Evolutionary conservation across 176 grass and related monocot genomes (phyloP).

Genomic region (Hsuehochloa calcarea): DNA sequence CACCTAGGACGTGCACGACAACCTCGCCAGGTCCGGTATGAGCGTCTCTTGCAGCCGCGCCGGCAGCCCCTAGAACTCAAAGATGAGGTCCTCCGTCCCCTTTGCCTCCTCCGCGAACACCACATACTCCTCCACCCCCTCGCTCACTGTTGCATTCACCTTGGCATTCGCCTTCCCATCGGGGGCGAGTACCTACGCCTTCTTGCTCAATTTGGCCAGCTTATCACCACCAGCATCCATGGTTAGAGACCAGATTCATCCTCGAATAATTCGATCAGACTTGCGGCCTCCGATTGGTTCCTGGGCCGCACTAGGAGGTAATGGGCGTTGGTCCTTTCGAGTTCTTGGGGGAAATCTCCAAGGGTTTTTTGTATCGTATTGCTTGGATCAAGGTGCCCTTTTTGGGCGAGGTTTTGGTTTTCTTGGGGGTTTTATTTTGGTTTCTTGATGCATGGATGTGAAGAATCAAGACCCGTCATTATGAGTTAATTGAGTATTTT

Average conservation of each 20-base stretch:
- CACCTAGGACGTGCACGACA: conserved; percentile 67
- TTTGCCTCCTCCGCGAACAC: conserved; percentile 37
- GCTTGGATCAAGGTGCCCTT: not conserved
- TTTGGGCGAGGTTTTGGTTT: not conserved
- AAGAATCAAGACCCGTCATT: too few species aligned
- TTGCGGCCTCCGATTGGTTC: not conserved
- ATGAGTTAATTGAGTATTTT: too few species aligned
- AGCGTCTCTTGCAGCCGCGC: conserved; percentile 59
- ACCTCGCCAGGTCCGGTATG: conserved; percentile 77
- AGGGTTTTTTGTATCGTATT: not conserved
- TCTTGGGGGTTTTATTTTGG: not conserved
- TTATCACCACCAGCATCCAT: not conserved
- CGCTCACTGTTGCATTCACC: not conserved
- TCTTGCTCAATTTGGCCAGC: conserved; percentile 50
- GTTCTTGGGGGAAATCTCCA: not conserved
- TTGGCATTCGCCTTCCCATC: not conserved
- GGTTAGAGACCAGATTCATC: too few species aligned
- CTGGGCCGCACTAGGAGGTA: not conserved
- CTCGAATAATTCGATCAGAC: not conserved
- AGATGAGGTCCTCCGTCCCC: conserved; percentile 56
- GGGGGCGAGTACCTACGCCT: not conserved
- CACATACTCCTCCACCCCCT: not conserved
- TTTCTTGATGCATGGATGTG: not conserved
- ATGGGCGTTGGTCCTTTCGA: not conserved
- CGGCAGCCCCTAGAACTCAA: conserved; percentile 67